Evolutionary conservation across 176 grass and related monocot genomes (phyloP), one percentile per base, ranked within the genome.

Genomic region (Pharus latifolius): DNA sequence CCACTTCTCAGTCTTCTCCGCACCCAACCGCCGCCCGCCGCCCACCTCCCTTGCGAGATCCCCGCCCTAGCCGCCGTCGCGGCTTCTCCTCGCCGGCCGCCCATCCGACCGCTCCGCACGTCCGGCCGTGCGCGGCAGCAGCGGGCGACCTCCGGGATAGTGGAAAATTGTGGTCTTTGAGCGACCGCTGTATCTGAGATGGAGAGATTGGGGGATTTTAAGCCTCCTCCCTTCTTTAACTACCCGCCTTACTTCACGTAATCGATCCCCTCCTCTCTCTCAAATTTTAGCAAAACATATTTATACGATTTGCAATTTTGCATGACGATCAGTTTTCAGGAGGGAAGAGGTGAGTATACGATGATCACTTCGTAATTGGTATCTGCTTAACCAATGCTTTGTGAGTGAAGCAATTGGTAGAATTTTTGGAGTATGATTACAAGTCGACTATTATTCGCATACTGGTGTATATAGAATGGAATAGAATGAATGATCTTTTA

Each of bases 191-290:
- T 18, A 15, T 7, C 29, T 14, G 69, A 76, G 69, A 92, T 91
- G 85, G 72, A 89, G 85, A 78, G 53, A 65, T 20, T 58, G 18
- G 79, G 73, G 30, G 78, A 88, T 72, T 91, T 91, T 47, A 88
- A 85, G 79, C 87, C 91, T 27, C 87, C 87, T 5, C 72, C 64
- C 11, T 94, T 86, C 82, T 95, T 99, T 79, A 99, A 84, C 71
- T 99, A 95, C 77, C 96, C 87, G 6, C 87, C 90, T 4, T 95
- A 88, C 83, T 99, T 99, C 65, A 99, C 84, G 90, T 95, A 94
- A 86, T 83, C 56, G 31, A 16, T 58, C 26, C 9, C 2, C 15
- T 25, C 56, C 23, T 69, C 5, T 50, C 25, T 46, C 9, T 18
- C n/a, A 20, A 12, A n/a, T 5, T 38, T 37, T 3, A 11, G 20